Percentiles rank a stretch among this genome's conserved stretches.
Evolutionary conservation across 1,284 basidiomycete genomes (phyloP).

Genomic region (Cutaneotrichosporon cutaneum): DNA sequence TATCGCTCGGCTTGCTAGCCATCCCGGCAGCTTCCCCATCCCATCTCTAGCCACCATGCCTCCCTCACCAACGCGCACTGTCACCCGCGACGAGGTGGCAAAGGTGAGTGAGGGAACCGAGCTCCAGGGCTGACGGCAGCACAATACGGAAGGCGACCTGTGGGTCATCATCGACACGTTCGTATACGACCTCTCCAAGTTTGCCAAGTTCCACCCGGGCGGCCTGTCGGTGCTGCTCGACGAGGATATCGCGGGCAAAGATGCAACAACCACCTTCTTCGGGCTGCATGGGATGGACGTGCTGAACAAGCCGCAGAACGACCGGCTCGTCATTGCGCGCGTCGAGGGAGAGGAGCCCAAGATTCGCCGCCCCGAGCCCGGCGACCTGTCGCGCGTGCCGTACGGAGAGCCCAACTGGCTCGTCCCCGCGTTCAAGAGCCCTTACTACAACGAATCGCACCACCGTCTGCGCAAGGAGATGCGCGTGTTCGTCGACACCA

Average conservation of each 20-base stretch:
- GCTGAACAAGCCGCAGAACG: slow-evolving; percentile 69
- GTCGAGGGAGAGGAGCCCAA: slow-evolving; percentile 64
- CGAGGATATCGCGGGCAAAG: slow-evolving; percentile 73
- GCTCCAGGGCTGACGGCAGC: slow-evolving; percentile 54
- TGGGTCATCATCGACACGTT: slow-evolving; percentile 83
- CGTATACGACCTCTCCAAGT: slow-evolving; percentile 77
- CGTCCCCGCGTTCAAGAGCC: slow-evolving; percentile 69
- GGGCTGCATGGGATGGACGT: slow-evolving; percentile 78
- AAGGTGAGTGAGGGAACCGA: slow-evolving; percentile 38
- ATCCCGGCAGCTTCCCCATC: neutral
- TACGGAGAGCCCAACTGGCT: slow-evolving; percentile 85
- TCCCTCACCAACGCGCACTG: slow-evolving; percentile 16
- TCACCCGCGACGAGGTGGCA: slow-evolving; percentile 52
- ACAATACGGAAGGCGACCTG: slow-evolving; percentile 71
- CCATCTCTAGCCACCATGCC: slow-evolving; percentile 20
- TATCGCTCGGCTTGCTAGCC: neutral
- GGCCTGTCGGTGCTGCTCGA: slow-evolving; percentile 75
- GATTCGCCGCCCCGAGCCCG: slow-evolving; percentile 60
- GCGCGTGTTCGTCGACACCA: slow-evolving; percentile 60
- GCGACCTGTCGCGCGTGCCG: slow-evolving; percentile 64
- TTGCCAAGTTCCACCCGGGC: slow-evolving; percentile 76
- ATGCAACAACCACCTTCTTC: slow-evolving; percentile 82
- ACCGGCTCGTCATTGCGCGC: slow-evolving; percentile 66
- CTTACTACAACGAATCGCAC: slow-evolving; percentile 74
- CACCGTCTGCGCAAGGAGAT: slow-evolving; percentile 50